Evolutionary conservation across 139 green algal genomes (phyloP).

Genomic region (Picochlorum sp.): DNA sequence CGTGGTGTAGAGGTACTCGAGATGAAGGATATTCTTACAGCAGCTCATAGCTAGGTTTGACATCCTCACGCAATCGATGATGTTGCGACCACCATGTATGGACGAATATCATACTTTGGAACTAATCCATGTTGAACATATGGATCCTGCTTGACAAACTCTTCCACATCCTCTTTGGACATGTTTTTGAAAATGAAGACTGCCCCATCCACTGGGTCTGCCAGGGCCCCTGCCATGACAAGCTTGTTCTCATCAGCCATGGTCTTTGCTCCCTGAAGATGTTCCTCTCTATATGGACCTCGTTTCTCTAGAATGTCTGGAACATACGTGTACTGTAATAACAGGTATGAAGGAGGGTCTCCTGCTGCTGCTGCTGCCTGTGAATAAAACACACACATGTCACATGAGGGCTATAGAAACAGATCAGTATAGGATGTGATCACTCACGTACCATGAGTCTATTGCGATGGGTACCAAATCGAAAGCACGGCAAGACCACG

Average conservation of each 20-base stretch:
- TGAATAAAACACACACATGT: background rate
- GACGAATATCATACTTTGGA: conserved; percentile 34
- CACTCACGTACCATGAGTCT: too few relatives aligned
- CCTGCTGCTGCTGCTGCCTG: background rate
- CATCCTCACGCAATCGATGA: too few relatives aligned
- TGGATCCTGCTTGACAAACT: conserved; percentile 59
- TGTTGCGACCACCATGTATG: conserved; percentile 23
- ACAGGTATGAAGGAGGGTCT: conserved; percentile 14
- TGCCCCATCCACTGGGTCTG: conserved; percentile 50
- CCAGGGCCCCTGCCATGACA: conserved; percentile 53
- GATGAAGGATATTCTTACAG: conserved; percentile 14
- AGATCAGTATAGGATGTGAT: too few relatives aligned
- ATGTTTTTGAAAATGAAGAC: conserved; percentile 55
- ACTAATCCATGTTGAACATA: conserved; percentile 66
- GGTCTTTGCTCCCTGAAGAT: conserved; percentile 48
- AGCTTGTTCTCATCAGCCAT: conserved; percentile 53
- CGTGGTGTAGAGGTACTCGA: conserved; percentile 5
- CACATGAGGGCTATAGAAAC: background rate
- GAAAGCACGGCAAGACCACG: too few relatives aligned
- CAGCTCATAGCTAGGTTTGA: background rate
- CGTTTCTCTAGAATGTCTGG: conserved; percentile 69
- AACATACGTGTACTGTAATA: conserved; percentile 54
- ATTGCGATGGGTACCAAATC: too few relatives aligned
- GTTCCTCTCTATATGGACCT: conserved; percentile 49
- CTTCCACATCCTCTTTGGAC: conserved; percentile 48